These are phyloP conservation scores for Pseudopediastrum boryanum DNA, from an alignment of 139 green algal species.

Conservation along the genomic window DNA sequence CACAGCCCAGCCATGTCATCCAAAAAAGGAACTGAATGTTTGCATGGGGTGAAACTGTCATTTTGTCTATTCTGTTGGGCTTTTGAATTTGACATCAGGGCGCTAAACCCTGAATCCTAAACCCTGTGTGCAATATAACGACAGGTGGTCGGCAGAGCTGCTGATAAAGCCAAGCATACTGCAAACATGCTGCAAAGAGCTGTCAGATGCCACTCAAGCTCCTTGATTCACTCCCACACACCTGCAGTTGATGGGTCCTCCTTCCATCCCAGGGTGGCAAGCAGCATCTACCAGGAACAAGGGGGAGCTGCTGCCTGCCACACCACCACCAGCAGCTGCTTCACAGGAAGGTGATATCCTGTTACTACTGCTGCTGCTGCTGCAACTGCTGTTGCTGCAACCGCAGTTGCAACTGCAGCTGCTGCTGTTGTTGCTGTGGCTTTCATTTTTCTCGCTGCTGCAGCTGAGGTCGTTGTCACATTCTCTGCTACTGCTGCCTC, in stretches of 20 bases:
- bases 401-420: neutral
- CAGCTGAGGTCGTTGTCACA: neutral
- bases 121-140: too few relatives aligned
- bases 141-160: too few relatives aligned
- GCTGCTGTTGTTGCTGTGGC: neutral
- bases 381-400: neutral
- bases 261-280: constrained; percentile 75
- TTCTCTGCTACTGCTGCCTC: neutral
- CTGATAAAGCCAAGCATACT: too few relatives aligned
- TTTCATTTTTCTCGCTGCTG: neutral
- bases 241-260: constrained; percentile 46
- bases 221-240: neutral
- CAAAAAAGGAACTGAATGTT: too few relatives aligned
- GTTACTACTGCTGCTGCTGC: neutral
- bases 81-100: too few relatives aligned
- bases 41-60: too few relatives aligned
- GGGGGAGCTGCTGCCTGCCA: neutral
- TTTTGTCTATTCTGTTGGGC: too few relatives aligned
- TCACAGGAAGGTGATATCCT: too few relatives aligned
- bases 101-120: too few relatives aligned
- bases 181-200: neutral
- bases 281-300: constrained; percentile 62
- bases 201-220: neutral
- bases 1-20: too few relatives aligned
- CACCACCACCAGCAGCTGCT: too few relatives aligned